A percentile compares a stretch with the other conserved stretches of the same genome.
These are phyloP conservation scores for Starmerella apis DNA, from an alignment of 805 yeast species.

Conservation along the genomic window DNA sequence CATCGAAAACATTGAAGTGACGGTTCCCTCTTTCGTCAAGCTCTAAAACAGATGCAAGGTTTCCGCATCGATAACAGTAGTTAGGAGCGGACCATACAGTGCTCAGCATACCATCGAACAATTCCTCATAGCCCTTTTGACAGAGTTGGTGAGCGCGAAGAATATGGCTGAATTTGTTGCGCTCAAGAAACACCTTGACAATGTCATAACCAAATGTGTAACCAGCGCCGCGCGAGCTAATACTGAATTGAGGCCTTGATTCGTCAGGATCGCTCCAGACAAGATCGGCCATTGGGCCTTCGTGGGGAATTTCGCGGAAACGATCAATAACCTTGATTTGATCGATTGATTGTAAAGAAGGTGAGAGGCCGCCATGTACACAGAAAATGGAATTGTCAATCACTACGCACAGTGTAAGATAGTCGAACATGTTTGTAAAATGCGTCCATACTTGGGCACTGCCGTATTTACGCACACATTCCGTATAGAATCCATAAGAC, in stretches of 20 bases:
- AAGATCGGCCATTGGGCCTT: slow-evolving; percentile 98
- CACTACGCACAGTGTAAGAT: slow-evolving; percentile 74
- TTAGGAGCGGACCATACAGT: slow-evolving; percentile 99
- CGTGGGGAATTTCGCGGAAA: slow-evolving; percentile 92
- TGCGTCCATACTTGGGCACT: slow-evolving; percentile 70
- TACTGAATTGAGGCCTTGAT: slow-evolving; percentile 63
- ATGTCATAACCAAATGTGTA: slow-evolving; percentile 89
- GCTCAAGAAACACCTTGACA: slow-evolving; percentile 70
- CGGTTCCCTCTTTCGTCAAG: slow-evolving; percentile 57
- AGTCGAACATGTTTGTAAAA: slow-evolving; percentile 89
- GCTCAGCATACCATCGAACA: slow-evolving; percentile 80
- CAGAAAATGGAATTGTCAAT: slow-evolving; percentile 86
- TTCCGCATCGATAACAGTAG: slow-evolving; percentile 94
- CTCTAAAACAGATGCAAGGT: slow-evolving; percentile 93
- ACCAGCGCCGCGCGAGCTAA: slow-evolving; percentile 96
- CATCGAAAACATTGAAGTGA: slow-evolving; percentile 86
- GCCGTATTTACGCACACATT: slow-evolving; percentile 83
- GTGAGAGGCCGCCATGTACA: slow-evolving; percentile 94
- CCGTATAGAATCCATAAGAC: slow-evolving; percentile 92
- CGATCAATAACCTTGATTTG: slow-evolving; percentile 85
- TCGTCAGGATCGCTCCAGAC: slow-evolving; percentile 99
- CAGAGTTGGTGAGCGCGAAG: slow-evolving; percentile 93
- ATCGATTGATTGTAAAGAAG: slow-evolving; percentile 86
- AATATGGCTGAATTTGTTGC: slow-evolving; percentile 69
- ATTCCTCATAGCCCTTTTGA: slow-evolving; percentile 88